Conservation (phyloP, 2,329 filamentous ascomycete species). For the Pestalotiopsis sp. region DNA sequence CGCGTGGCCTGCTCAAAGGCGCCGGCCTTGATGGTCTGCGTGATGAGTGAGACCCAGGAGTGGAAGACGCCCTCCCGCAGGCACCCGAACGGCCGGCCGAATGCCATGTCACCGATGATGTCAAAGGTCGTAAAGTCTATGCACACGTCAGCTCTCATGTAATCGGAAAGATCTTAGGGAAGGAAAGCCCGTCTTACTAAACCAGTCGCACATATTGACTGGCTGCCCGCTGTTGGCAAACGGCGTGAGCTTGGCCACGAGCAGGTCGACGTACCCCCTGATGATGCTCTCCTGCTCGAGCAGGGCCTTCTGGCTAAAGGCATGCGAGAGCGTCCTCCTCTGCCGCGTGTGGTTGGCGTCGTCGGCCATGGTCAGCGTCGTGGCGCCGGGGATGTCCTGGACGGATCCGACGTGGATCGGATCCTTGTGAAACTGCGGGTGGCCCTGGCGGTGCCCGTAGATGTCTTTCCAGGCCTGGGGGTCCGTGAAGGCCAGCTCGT, state of each 20-base stretch:
- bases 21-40: slow-evolving; percentile 26
- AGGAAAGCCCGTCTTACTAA: slow-evolving; percentile 31
- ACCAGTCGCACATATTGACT: slow-evolving; percentile 40
- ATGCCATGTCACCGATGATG: slow-evolving; percentile 48
- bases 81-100: slow-evolving; percentile 44
- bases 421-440: slow-evolving; percentile 35
- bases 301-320: slow-evolving; percentile 41
- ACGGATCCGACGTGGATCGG: slow-evolving; percentile 32
- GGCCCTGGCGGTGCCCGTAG: slow-evolving; percentile 37
- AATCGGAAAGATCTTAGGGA: slow-evolving; percentile 18
- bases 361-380: slow-evolving; percentile 26
- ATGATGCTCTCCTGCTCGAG: slow-evolving; percentile 44
- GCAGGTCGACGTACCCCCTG: slow-evolving; percentile 37
- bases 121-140: slow-evolving; percentile 38
- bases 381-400: slow-evolving; percentile 34
- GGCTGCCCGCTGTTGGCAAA: slow-evolving; percentile 17
- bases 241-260: slow-evolving; percentile 34
- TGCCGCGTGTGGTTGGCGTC: slow-evolving; percentile 36
- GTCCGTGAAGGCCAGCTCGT: slow-evolving; percentile 43
- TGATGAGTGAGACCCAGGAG: slow-evolving; percentile 37
- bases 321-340: slow-evolving; percentile 40
- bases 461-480: slow-evolving; percentile 42
- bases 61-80: slow-evolving; percentile 34
- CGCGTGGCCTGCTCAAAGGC: slow-evolving; percentile 28
- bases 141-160: slow-evolving; percentile 32